Conservation (phyloP, 192 early-diverging fungal species). For the Podila clonocystis region DNA sequence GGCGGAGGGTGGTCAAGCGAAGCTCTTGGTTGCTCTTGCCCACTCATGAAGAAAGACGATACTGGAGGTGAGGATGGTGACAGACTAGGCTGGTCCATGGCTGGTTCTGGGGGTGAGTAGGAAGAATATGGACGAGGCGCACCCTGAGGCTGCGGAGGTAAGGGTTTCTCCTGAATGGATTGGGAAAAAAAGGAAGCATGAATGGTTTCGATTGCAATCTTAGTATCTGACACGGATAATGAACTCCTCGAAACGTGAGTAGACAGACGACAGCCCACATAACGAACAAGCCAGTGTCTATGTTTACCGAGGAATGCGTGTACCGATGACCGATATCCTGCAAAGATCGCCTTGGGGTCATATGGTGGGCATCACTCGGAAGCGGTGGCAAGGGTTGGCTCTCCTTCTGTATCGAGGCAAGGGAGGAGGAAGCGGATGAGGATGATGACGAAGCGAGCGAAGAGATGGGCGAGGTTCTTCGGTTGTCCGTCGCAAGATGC, state of each 20-base stretch:
- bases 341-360: background rate
- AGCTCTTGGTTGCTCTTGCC: background rate
- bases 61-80: background rate
- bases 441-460: background rate
- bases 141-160: constrained; percentile 11
- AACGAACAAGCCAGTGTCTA: background rate
- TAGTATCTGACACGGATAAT: background rate
- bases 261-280: too few species aligned
- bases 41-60: background rate
- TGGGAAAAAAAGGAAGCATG: constrained; percentile 1
- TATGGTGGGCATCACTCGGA: background rate
- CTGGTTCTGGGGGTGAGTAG: background rate
- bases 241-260: background rate
- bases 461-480: background rate
- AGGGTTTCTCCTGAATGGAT: constrained; percentile 17
- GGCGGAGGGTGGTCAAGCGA: constrained; percentile 31
- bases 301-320: background rate
- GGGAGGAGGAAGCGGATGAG: background rate
- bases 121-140: background rate
- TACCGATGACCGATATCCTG: background rate
- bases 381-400: background rate
- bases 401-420: background rate
- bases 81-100: background rate
- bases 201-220: constrained; percentile 1
- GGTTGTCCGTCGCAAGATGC: background rate